phyloP scores from a whole-genome alignment of 306 rosid genomes.

The Vigna radiata region DNA sequence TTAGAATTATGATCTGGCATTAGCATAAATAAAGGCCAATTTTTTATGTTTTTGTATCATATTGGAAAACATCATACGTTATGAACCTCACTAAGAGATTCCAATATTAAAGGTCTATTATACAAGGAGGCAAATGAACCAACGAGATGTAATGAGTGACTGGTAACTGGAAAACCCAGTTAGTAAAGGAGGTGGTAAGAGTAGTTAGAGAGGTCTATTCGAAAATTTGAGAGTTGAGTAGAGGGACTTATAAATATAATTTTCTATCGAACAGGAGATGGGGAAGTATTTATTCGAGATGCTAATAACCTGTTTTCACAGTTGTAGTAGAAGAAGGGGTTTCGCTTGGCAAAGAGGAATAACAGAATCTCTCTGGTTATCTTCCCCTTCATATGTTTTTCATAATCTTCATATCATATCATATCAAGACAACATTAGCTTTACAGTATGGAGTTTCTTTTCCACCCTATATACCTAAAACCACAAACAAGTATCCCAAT shows the following conservation, averaged over 20 bases:
- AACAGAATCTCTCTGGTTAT: not conserved
- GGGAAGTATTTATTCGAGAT: not conserved
- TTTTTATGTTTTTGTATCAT: not conserved
- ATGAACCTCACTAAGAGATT: not conserved
- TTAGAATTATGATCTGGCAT: not conserved
- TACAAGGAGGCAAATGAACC: not conserved
- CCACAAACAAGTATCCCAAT: not conserved
- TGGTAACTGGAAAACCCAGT: not conserved
- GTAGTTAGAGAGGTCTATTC: not conserved
- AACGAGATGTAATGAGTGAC: not conserved
- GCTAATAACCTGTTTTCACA: not conserved
- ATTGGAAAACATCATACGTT: not conserved
- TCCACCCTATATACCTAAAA: not conserved
- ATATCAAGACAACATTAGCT: slow-evolving; percentile 1
- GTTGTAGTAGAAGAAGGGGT: not conserved
- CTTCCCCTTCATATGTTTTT: not conserved
- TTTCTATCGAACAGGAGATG: not conserved
- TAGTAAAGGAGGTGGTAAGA: not conserved
- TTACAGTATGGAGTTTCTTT: not conserved
- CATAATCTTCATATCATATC: not conserved
- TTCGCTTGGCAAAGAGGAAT: not conserved
- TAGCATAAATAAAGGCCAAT: not conserved
- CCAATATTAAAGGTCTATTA: not conserved
- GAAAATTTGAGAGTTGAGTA: not conserved
- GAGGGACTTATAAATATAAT: not conserved